Base-by-base conservation (phyloP, 176 grass and related monocot species). In the Avena atlantica region DNA sequence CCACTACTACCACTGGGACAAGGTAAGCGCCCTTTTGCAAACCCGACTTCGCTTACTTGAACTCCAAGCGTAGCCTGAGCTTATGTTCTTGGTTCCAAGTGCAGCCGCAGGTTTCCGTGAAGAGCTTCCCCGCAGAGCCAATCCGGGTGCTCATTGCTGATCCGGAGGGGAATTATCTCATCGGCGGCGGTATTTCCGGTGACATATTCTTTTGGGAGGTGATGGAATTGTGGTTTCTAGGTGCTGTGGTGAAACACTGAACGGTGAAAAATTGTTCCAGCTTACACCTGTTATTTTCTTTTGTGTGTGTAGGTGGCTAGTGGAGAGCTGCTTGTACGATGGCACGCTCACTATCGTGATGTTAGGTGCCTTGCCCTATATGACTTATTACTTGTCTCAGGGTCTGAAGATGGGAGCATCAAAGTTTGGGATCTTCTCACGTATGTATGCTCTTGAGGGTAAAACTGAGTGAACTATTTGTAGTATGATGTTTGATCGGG, bases 361-460 rank as follows among this genome's bases (percentile, higher is more conserved):
- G 96, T 98, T 83, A 92, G 73, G 83, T 96, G 96, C 84, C 92
- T 98, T 50, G 70, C 71, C 2, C 90, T 98, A 15, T 95, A 88
- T 60, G 90, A 94, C 63, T 94, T 89, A 51, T 57, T 95, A 60
- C 91, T 95, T 76, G 91, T 98, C 56, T 98, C 92, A 16, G 93
- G 90, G 34, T 92, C 90, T 64, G 90, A 89, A 53, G 93, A 94
- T 53, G 96, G 93, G 53, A 78, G 62, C 69, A 78, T 98, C 78
- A 92, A 86, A 86, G 92, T 98, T 92, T 98, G 96, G 96, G 92
- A 91, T 84, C 90, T 98, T 65, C 79, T 95, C 71, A 96, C 56
- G 92, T 96, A 94, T 84, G 90, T 68, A 79, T 79, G 59, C 79
- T 53, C 27, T 73, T 78, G 78, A 50, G 81, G 34, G 14, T 90